These are phyloP conservation scores for Besnoitia besnoiti DNA, from an alignment of 169 alveolate species.

Conservation along the genomic window DNA sequence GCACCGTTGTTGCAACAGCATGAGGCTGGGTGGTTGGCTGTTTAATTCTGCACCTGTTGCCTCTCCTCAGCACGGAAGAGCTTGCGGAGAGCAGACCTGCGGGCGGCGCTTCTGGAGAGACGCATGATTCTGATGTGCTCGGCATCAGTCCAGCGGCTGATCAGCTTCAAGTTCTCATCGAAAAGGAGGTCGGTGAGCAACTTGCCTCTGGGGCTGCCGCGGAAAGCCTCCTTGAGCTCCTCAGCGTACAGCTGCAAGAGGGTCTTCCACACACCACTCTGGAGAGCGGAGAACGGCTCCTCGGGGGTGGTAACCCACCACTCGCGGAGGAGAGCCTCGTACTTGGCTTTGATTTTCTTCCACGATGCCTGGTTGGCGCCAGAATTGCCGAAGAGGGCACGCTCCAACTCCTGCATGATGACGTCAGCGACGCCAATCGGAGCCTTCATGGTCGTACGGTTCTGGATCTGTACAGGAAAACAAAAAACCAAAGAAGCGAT, in stretches of 20 bases:
- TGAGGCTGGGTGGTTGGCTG: too few species aligned
- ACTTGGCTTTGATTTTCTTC: neutral
- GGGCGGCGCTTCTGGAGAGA: neutral
- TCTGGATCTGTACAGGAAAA: too few species aligned
- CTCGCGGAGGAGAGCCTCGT: neutral
- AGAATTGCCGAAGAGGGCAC: neutral
- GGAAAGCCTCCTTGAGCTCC: neutral
- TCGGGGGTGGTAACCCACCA: neutral
- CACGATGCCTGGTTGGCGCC: slow-evolving; percentile 14
- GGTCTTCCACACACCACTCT: slow-evolving; percentile 8
- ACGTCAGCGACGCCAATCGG: slow-evolving; percentile 10
- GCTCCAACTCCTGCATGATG: neutral
- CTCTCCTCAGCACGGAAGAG: neutral
- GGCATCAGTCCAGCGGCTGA: neutral
- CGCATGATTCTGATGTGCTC: neutral
- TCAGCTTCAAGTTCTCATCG: neutral
- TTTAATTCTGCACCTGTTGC: too few species aligned
- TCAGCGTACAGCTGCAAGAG: neutral
- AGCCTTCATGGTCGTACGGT: too few species aligned
- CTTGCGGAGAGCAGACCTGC: neutral
- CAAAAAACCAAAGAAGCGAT: too few species aligned
- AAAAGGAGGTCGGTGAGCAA: neutral
- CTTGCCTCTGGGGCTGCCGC: neutral
- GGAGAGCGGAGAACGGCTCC: neutral
- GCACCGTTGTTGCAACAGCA: too few species aligned